These are phyloP conservation scores for Cyclostephanos tholiformis DNA, from an alignment of 108 stramenopile species.

Conservation along the genomic window DNA sequence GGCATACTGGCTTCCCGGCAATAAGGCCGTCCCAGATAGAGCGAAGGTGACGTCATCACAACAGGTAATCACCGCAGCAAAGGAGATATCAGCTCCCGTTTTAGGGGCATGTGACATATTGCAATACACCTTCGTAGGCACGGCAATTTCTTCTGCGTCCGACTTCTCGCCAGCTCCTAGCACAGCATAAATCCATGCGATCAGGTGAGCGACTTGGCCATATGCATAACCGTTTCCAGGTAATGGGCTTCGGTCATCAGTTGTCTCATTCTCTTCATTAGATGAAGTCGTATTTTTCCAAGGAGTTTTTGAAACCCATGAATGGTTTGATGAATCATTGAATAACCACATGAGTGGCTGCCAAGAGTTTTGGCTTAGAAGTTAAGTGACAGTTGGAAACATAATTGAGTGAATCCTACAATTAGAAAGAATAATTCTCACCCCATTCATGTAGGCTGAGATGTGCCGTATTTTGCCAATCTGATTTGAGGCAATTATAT, in stretches of 20 bases:
- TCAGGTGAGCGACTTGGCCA: conserved; percentile 69
- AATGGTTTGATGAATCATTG: conserved; percentile 37
- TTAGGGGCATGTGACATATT: conserved; percentile 59
- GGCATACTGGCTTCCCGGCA: conserved; percentile 69
- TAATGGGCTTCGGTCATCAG: conserved; percentile 21
- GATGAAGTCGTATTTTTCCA: conserved; percentile 35
- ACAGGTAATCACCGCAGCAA: conserved; percentile 68
- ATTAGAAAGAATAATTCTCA: not conserved
- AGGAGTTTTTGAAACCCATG: conserved; percentile 58
- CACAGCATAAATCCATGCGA: conserved; percentile 67
- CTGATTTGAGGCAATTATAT: conserved; percentile 42
- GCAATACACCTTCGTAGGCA: conserved; percentile 59
- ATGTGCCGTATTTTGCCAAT: conserved; percentile 48
- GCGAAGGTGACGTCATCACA: conserved; percentile 52
- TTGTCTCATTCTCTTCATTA: not conserved
- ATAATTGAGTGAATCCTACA: not conserved
- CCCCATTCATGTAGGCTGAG: conserved; percentile 45
- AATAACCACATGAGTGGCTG: conserved; percentile 51
- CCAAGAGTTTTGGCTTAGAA: not conserved
- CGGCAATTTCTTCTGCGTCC: conserved; percentile 20
- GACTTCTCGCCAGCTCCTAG: conserved; percentile 25
- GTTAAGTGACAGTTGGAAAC: not conserved
- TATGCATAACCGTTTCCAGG: conserved; percentile 79
- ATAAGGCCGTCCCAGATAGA: conserved; percentile 60
- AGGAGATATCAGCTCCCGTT: conserved; percentile 71